phyloP scores from a whole-genome alignment of 768 basidiomycete species.

The Xanthoconium stramineum region DNA sequence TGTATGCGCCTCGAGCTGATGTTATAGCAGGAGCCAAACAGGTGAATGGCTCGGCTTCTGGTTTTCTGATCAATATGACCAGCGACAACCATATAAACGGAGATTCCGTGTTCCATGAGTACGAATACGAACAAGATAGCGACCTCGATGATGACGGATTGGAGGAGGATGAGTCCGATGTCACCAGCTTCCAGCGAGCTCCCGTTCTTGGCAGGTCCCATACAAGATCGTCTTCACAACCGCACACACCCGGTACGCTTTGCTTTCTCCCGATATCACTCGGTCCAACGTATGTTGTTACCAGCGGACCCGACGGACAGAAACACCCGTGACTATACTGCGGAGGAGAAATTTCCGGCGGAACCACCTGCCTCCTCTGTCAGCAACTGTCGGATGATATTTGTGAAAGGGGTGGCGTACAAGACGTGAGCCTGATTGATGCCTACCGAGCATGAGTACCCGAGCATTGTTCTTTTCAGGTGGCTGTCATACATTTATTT shows the following conservation, averaged over 20 bases:
- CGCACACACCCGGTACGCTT: slow-evolving; percentile 7
- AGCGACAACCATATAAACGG: slow-evolving; percentile 16
- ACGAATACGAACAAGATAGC: slow-evolving; percentile 28
- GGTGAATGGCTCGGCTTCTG: background rate
- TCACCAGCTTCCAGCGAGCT: no score
- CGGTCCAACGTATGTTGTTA: background rate
- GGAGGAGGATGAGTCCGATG: background rate
- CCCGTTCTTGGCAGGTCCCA: background rate
- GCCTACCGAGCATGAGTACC: background rate
- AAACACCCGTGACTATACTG: background rate
- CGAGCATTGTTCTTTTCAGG: slow-evolving; percentile 4
- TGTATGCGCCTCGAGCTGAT: background rate
- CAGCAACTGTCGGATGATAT: slow-evolving; percentile 21
- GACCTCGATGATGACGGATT: slow-evolving; percentile 26
- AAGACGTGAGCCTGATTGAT: slow-evolving; percentile 22
- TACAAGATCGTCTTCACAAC: background rate
- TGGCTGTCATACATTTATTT: slow-evolving; percentile 30
- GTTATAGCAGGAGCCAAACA: slow-evolving; percentile 5
- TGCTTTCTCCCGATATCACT: background rate
- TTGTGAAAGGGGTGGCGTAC: slow-evolving; percentile 28
- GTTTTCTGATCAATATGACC: slow-evolving; percentile 23
- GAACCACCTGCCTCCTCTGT: slow-evolving; percentile 22
- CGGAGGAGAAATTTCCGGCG: background rate
- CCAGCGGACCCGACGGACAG: background rate
- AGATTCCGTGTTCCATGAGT: slow-evolving; percentile 24